Base-by-base conservation (phyloP, 129 eudicot species). In the Smallanthus sonchifolius region DNA sequence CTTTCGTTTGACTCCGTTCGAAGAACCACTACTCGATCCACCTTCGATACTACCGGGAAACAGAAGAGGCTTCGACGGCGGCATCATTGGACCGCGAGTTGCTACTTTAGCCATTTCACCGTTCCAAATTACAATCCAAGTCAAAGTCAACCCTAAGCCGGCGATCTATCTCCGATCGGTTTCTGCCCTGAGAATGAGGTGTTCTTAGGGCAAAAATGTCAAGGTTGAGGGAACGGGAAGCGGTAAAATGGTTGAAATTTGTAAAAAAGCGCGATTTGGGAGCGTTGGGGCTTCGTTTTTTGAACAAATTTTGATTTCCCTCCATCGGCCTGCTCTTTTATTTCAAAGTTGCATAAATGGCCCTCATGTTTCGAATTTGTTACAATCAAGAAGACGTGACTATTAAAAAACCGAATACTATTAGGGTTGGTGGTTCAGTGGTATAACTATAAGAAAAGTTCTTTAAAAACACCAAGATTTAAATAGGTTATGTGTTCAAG, bases 81-180 rank as follows among this genome's bases (percentile, higher is more conserved):
- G 78, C 13, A 64, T 52, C 69, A 90, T 45, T 10, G 86, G 82
- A 34, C 77, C 86, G 10, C 87, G 88, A 35, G 87, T 54, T 59
- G 96, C 97, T 34, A 88, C 96, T 74, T 88, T 86, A 8, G 97
- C 90, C 98, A 94, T 94, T 40, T 39, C 16, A 38, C 72, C 35
- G 39, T 62, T 66, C 69, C 61, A 47, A 44, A 38, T 43, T 38
- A 17, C 74, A 51, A 44, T 43, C 73, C 24, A 72, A 75, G 45
- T 43, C 73, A 35, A 72, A 75, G 45, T 55, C 65, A 28, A 67
- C 65, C 74, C 65, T 76, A 67, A 36, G 56, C 28, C 48, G 3
- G 14, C 73, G 47, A 63, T 73, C 30, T 4, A 10, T n/a, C 37
- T 39, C 38, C 59, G 38, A 67, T 37, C 36, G 70, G 65, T 17